These are phyloP conservation scores for Talaromyces atroroseus DNA, from an alignment of 2,329 filamentous ascomycete genomes.

Conservation along the genomic window DNA sequence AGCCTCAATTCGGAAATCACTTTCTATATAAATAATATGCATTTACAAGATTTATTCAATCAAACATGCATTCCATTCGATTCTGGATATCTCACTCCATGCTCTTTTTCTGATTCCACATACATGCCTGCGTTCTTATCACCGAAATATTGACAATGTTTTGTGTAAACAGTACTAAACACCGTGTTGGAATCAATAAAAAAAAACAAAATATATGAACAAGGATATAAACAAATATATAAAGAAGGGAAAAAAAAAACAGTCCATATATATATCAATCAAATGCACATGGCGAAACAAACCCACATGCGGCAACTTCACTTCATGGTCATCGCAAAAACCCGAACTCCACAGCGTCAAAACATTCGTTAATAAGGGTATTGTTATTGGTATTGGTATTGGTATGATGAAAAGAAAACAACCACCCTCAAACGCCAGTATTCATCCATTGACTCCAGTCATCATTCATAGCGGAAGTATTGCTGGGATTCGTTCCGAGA, in stretches of 20 bases:
- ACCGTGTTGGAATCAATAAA: neutral
- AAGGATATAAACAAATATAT: neutral
- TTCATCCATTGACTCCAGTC: slow-evolving; percentile 40
- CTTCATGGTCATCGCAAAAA: neutral
- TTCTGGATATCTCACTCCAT: neutral
- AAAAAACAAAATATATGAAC: neutral
- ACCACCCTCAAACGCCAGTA: slow-evolving; percentile 18
- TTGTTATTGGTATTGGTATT: neutral
- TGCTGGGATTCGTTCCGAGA: slow-evolving; percentile 24
- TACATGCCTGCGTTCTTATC: neutral
- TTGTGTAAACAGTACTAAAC: too few species aligned
- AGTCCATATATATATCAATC: neutral
- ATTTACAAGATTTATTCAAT: neutral
- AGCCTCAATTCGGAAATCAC: neutral
- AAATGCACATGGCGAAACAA: neutral
- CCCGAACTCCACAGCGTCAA: neutral
- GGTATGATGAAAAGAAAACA: neutral
- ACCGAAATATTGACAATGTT: neutral
- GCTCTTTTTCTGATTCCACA: neutral
- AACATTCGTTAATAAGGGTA: neutral
- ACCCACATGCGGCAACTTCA: neutral
- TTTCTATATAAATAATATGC: too few species aligned
- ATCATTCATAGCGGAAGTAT: slow-evolving; percentile 24
- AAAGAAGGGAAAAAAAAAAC: neutral
- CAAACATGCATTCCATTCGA: neutral